Percentiles rank a stretch among this genome's conserved stretches.
phyloP scores from a whole-genome alignment of 1,284 basidiomycete species.

The Marasmius oreades region DNA sequence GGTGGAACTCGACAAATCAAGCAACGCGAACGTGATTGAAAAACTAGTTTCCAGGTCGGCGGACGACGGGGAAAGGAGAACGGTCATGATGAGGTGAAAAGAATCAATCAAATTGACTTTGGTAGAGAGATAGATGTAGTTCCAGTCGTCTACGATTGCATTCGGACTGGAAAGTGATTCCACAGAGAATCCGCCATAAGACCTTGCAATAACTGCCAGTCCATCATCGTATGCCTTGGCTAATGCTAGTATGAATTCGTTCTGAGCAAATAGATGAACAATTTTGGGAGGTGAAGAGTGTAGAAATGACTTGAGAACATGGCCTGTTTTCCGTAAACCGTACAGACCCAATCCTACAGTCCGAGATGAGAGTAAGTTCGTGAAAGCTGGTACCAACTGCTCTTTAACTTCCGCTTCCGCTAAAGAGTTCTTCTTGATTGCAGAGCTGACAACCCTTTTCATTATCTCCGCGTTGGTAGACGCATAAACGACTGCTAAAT shows the following conservation, averaged over 20 bases:
- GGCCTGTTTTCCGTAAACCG: constrained; percentile 56
- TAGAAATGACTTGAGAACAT: constrained; percentile 55
- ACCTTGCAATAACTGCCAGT: constrained; percentile 47
- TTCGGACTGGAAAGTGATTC: constrained; percentile 25
- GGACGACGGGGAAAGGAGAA: constrained; percentile 43
- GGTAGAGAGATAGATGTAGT: constrained; percentile 62
- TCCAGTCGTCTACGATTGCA: constrained; percentile 52
- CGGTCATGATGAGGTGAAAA: constrained; percentile 56
- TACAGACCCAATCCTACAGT: constrained; percentile 49
- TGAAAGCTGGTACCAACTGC: constrained; percentile 56
- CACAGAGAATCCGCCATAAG: constrained; percentile 54
- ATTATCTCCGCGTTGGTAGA: constrained; percentile 40
- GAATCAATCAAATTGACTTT: constrained; percentile 68
- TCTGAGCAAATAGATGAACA: constrained; percentile 48
- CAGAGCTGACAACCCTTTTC: constrained; percentile 38
- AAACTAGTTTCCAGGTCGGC: constrained; percentile 50
- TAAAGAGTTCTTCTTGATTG: constrained; percentile 29
- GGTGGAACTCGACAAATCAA: constrained; percentile 39
- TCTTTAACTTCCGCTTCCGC: constrained; percentile 30
- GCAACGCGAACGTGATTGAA: constrained; percentile 53
- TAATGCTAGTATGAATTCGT: constrained; percentile 51
- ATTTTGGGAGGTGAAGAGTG: constrained; percentile 45
- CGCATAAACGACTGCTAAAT: constrained; percentile 58
- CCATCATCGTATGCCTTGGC: constrained; percentile 57
- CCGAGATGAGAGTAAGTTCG: constrained; percentile 38